Conservation (phyloP, 176 grass and related monocot species). For the Eragrostis nindensis region DNA sequence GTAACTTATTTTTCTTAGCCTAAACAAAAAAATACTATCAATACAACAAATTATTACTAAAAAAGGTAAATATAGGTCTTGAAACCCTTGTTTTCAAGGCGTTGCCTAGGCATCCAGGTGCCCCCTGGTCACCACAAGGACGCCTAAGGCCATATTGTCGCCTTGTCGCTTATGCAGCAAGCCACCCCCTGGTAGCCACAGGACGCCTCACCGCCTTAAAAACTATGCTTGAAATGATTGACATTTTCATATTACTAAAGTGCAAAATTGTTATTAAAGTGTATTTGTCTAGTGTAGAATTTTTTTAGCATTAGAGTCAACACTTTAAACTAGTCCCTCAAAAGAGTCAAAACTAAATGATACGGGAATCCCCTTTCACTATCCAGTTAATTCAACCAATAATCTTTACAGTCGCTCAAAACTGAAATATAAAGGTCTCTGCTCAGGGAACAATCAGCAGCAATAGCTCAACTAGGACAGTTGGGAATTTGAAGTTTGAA, state of each 20-base stretch:
- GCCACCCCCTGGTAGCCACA: too few relatives aligned
- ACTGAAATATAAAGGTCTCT: background rate
- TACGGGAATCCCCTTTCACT: background rate
- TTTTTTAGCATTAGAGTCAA: background rate
- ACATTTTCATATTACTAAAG: background rate
- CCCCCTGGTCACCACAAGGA: too few relatives aligned
- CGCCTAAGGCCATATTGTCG: too few relatives aligned
- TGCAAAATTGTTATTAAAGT: background rate
- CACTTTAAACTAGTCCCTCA: background rate
- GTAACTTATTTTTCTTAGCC: background rate
- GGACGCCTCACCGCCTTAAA: too few relatives aligned
- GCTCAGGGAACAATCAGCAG: background rate
- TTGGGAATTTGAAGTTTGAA: slow-evolving; percentile 19
- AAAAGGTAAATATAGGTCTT: background rate
- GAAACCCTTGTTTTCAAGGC: too few relatives aligned
- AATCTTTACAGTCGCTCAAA: background rate
- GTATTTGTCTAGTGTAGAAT: background rate
- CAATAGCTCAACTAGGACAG: slow-evolving; percentile 6
- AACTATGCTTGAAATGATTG: background rate
- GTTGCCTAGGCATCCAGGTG: too few relatives aligned
- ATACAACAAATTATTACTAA: background rate
- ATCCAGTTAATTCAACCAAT: background rate
- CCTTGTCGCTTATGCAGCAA: too few relatives aligned
- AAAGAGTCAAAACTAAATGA: background rate
- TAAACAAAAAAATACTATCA: slow-evolving; percentile 1